Evolutionary conservation across 2,329 filamentous ascomycete genomes (phyloP).

Genomic region (Dactylellina drechsleri): DNA sequence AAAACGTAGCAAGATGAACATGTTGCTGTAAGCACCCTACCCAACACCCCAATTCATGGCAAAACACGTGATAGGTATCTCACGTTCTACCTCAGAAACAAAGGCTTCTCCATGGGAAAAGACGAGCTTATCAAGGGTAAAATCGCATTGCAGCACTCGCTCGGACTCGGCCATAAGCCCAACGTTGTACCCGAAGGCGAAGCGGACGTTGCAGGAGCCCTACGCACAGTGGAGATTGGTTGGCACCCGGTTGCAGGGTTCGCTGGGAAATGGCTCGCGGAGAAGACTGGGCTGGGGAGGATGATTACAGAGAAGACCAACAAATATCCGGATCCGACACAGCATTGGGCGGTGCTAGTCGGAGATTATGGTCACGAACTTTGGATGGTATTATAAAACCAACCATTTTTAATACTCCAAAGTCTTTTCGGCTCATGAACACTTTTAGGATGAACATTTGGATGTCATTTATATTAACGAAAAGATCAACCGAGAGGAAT

Average conservation of each 20-base stretch:
- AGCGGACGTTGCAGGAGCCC: constrained; percentile 61
- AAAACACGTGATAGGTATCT: not conserved
- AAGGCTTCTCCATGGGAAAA: constrained; percentile 52
- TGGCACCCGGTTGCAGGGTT: constrained; percentile 71
- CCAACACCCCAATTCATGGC: not conserved
- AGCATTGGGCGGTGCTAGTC: constrained; percentile 71
- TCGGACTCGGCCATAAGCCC: constrained; percentile 64
- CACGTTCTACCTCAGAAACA: constrained; percentile 15
- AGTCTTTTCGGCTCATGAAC: not conserved
- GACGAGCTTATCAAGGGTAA: constrained; percentile 63
- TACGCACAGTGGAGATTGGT: constrained; percentile 67
- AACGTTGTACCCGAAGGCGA: constrained; percentile 64
- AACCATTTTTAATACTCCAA: not conserved
- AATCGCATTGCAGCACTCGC: constrained; percentile 62
- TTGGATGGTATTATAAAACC: constrained; percentile 66
- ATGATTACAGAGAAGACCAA: constrained; percentile 69
- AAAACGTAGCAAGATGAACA: constrained; percentile 11
- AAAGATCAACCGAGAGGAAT: constrained; percentile 64
- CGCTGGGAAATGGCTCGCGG: constrained; percentile 70
- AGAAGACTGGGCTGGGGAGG: constrained; percentile 68
- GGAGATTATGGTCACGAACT: constrained; percentile 69
- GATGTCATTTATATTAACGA: constrained; percentile 70
- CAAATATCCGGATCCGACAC: constrained; percentile 69
- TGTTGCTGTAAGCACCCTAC: constrained; percentile 9
- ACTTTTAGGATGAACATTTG: constrained; percentile 66